These are phyloP conservation scores for Penicillium lagena DNA, from an alignment of 495 filamentous ascomycete genomes.

Conservation along the genomic window DNA sequence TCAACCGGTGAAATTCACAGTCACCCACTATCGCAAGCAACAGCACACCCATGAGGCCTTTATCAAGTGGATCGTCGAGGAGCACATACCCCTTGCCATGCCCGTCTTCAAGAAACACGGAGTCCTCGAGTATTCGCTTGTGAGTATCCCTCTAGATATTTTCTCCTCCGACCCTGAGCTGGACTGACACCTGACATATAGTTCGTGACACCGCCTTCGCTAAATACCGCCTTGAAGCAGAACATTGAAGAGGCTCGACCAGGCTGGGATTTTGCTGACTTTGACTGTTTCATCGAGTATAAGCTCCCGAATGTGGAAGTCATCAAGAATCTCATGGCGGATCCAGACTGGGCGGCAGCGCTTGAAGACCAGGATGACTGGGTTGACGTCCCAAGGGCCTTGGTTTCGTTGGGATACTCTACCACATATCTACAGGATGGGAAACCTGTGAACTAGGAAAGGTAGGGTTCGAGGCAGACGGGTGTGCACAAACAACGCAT, in stretches of 20 bases:
- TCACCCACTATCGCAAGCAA: slow-evolving; percentile 20
- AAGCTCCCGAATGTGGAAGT: slow-evolving; percentile 7
- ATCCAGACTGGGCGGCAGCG: slow-evolving; percentile 21
- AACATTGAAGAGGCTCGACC: slow-evolving; percentile 8
- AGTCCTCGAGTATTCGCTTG: slow-evolving; percentile 16
- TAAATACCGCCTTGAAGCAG: slow-evolving; percentile 15
- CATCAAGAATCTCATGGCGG: slow-evolving; percentile 15
- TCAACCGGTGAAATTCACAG: slow-evolving; percentile 18
- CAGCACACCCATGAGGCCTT: slow-evolving; percentile 24
- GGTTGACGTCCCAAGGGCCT: slow-evolving; percentile 18
- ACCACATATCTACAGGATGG: slow-evolving; percentile 12
- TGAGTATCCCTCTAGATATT: slow-evolving; percentile 1
- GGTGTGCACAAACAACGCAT: no score
- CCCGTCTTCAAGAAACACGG: slow-evolving; percentile 24
- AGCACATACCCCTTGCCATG: slow-evolving; percentile 22
- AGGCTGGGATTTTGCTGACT: slow-evolving; percentile 23
- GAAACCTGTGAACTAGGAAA: neutral
- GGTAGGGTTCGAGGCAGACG: no score
- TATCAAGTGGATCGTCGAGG: slow-evolving; percentile 24
- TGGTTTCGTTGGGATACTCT: slow-evolving; percentile 16
- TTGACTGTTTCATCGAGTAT: slow-evolving; percentile 27
- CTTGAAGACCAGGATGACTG: slow-evolving; percentile 21
- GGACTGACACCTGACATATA: neutral
- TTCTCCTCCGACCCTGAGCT: no score
- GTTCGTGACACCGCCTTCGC: slow-evolving; percentile 20